Conservation (phyloP, 2,329 filamentous ascomycete genomes). For the Pseudodiploospora longispora region DNA sequence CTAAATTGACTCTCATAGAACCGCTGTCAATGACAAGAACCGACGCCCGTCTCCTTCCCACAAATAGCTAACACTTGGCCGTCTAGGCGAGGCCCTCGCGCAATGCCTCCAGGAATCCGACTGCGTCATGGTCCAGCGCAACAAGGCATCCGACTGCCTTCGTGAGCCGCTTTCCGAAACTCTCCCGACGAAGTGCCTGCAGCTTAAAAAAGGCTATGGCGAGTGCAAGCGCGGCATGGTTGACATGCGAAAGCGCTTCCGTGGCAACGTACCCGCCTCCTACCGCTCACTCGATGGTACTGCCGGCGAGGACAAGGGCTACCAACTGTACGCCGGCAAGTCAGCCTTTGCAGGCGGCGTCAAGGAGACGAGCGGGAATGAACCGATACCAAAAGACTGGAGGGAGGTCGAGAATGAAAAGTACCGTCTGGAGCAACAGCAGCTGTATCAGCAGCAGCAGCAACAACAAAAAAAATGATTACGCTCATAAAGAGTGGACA, state of each 20-base stretch:
- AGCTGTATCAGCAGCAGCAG: conserved; percentile 17
- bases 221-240: conserved; percentile 95
- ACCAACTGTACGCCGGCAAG: conserved; percentile 73
- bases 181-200: conserved; percentile 81
- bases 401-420: conserved; percentile 57
- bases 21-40: conserved; percentile 1
- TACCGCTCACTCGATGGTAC: conserved; percentile 46
- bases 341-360: conserved; percentile 58
- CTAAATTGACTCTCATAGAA: neutral
- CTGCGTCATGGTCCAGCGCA: conserved; percentile 87
- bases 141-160: conserved; percentile 81
- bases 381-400: conserved; percentile 53
- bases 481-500: too few species aligned
- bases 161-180: conserved; percentile 72
- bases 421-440: conserved; percentile 32
- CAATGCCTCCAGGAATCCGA: conserved; percentile 94
- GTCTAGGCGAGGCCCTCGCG: conserved; percentile 77
- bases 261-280: conserved; percentile 81
- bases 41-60: neutral
- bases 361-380: conserved; percentile 60
- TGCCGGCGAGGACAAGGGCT: conserved; percentile 36
- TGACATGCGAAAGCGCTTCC: conserved; percentile 97
- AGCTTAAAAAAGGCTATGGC: conserved; percentile 85
- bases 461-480: neutral
- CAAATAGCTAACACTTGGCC: neutral